A percentile compares a stretch with the other conserved stretches of the same genome.
Conservation (phyloP, 768 basidiomycete species). For the Kwoniella pini region DNA sequence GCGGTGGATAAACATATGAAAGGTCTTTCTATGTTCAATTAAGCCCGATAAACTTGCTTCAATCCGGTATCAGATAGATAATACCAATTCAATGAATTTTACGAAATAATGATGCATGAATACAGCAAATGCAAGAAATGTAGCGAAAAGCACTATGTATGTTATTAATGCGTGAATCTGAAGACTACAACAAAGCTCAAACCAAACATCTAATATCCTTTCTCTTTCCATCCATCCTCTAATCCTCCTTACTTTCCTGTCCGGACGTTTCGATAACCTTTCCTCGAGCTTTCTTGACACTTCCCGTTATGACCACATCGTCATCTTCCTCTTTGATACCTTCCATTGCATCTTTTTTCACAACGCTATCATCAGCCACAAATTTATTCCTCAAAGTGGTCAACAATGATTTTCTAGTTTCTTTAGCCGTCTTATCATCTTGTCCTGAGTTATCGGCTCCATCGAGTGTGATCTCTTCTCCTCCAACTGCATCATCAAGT, state of each 20-base stretch:
- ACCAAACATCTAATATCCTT: neutral
- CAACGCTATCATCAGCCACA: constrained; percentile 54
- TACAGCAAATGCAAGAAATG: too few species aligned
- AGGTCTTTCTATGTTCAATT: constrained; percentile 51
- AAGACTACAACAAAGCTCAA: too few species aligned
- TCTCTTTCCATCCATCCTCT: too few species aligned
- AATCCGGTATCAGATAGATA: too few species aligned
- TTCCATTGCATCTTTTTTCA: constrained; percentile 7
- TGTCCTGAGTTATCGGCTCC: constrained; percentile 59
- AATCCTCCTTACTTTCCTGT: neutral
- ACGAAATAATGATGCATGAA: neutral
- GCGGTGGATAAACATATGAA: constrained; percentile 54
- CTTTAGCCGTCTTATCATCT: constrained; percentile 68
- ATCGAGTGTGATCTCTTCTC: constrained; percentile 62
- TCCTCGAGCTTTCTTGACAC: constrained; percentile 40
- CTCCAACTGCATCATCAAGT: constrained; percentile 91
- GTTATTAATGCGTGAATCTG: too few species aligned
- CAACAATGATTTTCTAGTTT: constrained; percentile 84
- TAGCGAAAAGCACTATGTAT: too few species aligned
- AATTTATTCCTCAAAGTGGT: constrained; percentile 80
- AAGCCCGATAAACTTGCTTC: neutral
- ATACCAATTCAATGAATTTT: too few species aligned
- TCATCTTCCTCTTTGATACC: constrained; percentile 17
- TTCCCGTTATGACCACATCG: constrained; percentile 5
- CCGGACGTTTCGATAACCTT: constrained; percentile 10